These are phyloP conservation scores for Aspergillus thermomutatus DNA, from an alignment of 2,329 filamentous ascomycete species.

Conservation along the genomic window DNA sequence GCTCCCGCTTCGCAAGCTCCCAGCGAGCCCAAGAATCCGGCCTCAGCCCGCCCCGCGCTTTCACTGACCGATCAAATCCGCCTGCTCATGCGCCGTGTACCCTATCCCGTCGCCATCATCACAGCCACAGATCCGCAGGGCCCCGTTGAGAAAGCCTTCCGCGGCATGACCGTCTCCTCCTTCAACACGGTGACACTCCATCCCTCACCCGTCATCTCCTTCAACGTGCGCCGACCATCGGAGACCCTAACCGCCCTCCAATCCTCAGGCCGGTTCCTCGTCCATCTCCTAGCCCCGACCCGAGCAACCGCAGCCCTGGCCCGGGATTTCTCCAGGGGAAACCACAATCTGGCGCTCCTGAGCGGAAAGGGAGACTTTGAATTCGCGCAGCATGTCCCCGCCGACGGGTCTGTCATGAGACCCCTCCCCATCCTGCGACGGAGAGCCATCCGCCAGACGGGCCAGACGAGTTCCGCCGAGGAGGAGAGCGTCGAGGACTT, in stretches of 20 bases:
- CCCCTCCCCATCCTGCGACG: constrained; percentile 28
- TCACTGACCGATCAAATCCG: constrained; percentile 37
- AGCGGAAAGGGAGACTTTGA: constrained; percentile 27
- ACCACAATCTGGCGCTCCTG: constrained; percentile 31
- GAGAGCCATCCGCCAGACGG: not conserved
- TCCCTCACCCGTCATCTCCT: constrained; percentile 56
- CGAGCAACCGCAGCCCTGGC: constrained; percentile 34
- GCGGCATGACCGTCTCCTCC: constrained; percentile 60
- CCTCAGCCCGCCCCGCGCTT: not conserved
- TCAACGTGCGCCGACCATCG: constrained; percentile 59
- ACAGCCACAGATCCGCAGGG: constrained; percentile 43
- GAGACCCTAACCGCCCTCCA: constrained; percentile 54
- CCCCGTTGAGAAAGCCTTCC: constrained; percentile 28
- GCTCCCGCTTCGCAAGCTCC: not conserved
- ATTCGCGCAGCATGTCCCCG: constrained; percentile 18
- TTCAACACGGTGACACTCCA: constrained; percentile 57
- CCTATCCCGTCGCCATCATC: constrained; percentile 57
- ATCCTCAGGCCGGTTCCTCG: constrained; percentile 44
- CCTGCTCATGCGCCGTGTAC: constrained; percentile 52
- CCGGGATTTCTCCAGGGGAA: constrained; percentile 39
- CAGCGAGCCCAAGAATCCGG: not conserved
- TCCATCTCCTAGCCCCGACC: constrained; percentile 48
- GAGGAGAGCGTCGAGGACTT: constrained; percentile 22
- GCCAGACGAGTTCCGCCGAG: not conserved
- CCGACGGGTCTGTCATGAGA: not conserved